Percentiles rank a stretch among this genome's conserved stretches.
Conservation (phyloP, 2,329 filamentous ascomycete species). For the Calonectria pseudoturangicola region DNA sequence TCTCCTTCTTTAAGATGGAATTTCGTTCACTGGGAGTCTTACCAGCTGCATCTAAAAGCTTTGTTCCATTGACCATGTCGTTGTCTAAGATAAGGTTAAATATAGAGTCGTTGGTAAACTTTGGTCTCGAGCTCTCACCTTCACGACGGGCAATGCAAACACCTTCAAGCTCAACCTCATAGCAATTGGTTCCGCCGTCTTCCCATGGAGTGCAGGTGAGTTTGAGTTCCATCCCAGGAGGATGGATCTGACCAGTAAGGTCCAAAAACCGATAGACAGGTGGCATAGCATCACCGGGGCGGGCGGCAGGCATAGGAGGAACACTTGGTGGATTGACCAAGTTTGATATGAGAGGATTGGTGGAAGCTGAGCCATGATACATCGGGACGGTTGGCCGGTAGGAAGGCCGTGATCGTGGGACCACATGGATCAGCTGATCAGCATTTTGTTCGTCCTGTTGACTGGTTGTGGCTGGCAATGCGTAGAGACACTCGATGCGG, state of each 20-base stretch:
- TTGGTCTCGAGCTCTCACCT: slow-evolving; percentile 72
- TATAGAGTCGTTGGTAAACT: not conserved
- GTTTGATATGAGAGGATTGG: slow-evolving; percentile 61
- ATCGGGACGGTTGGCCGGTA: too few species aligned
- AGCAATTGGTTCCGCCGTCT: slow-evolving; percentile 97
- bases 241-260: slow-evolving; percentile 94
- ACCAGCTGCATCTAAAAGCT: slow-evolving; percentile 95
- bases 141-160: slow-evolving; percentile 96
- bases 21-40: slow-evolving; percentile 98
- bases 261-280: slow-evolving; percentile 80
- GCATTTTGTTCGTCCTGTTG: too few species aligned
- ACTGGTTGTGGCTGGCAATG: too few species aligned
- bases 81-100: slow-evolving; percentile 78
- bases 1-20: slow-evolving; percentile 98
- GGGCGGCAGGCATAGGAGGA: slow-evolving; percentile 81
- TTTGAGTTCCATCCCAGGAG: slow-evolving; percentile 94
- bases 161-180: slow-evolving; percentile 96
- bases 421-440: too few species aligned
- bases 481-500: too few species aligned
- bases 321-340: slow-evolving; percentile 76
- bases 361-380: too few species aligned
- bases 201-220: slow-evolving; percentile 99
- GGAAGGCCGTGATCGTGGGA: too few species aligned
- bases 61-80: slow-evolving; percentile 99
- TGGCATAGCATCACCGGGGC: slow-evolving; percentile 68